Conservation (phyloP, 1,139 yeast species). For the Hyphopichia buzzinii region DNA sequence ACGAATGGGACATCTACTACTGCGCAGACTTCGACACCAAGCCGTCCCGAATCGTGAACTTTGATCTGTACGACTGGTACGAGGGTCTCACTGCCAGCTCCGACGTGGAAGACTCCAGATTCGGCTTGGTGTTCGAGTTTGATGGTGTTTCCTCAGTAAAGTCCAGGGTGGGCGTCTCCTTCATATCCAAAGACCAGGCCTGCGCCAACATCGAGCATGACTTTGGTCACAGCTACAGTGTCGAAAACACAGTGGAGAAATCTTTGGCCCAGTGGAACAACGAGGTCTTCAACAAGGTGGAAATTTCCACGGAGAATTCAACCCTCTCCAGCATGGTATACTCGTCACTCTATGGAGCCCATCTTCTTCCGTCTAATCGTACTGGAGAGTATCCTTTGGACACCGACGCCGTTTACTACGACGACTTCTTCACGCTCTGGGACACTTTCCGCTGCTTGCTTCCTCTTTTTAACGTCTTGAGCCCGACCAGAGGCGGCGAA, state of each 20-base stretch:
- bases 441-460: slow-evolving; percentile 35
- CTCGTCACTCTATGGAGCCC: slow-evolving; percentile 32
- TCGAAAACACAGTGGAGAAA: slow-evolving; percentile 18
- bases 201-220: slow-evolving; percentile 25
- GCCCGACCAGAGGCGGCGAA: slow-evolving; percentile 29
- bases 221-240: slow-evolving; percentile 15
- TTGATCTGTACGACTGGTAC: background rate
- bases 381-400: slow-evolving; percentile 33
- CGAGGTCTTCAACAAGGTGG: slow-evolving; percentile 23
- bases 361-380: slow-evolving; percentile 33
- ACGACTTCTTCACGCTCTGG: slow-evolving; percentile 43
- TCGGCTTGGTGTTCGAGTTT: slow-evolving; percentile 23
- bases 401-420: slow-evolving; percentile 28
- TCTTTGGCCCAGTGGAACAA: slow-evolving; percentile 26
- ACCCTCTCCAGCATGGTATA: slow-evolving; percentile 24
- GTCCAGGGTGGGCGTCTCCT: slow-evolving; percentile 33
- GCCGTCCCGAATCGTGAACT: background rate
- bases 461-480: slow-evolving; percentile 29
- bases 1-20: slow-evolving; percentile 27
- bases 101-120: slow-evolving; percentile 13
- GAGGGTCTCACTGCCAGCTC: slow-evolving; percentile 5
- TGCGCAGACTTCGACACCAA: slow-evolving; percentile 24
- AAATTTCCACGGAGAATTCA: slow-evolving; percentile 17
- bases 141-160: slow-evolving; percentile 9
- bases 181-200: slow-evolving; percentile 28